These are phyloP conservation scores for Deinandra increscens DNA, from an alignment of 129 eudicot species.

Conservation along the genomic window DNA sequence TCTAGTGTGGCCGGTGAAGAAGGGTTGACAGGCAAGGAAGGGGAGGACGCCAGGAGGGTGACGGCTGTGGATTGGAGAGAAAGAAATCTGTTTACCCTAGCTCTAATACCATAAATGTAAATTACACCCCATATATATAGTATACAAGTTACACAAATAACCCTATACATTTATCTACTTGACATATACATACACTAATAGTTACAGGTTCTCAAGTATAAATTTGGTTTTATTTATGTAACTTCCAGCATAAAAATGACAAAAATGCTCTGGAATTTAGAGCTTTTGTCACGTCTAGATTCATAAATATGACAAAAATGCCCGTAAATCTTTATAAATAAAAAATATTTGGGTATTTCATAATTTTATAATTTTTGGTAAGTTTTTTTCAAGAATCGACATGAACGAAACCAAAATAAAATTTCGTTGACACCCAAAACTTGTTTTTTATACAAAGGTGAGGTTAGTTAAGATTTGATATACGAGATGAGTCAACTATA, in stretches of 20 bases:
- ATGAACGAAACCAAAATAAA: neutral
- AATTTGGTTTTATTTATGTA: neutral
- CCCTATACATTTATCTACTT: no score
- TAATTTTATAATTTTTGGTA: neutral
- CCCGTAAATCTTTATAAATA: neutral
- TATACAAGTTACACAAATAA: no score
- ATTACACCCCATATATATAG: no score
- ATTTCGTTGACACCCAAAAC: neutral
- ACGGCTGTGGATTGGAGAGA: no score
- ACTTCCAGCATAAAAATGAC: neutral
- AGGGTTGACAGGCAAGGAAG: no score
- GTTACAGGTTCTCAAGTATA: no score
- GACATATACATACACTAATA: no score
- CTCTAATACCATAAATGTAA: no score
- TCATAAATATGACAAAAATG: neutral
- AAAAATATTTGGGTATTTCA: neutral
- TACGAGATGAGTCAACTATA: constrained; percentile 10
- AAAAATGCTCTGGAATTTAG: neutral
- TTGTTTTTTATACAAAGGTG: neutral
- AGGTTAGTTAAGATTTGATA: neutral
- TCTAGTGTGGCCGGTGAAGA: no score
- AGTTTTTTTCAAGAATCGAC: neutral
- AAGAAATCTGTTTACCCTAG: no score
- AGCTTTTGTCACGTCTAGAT: neutral
- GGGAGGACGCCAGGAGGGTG: no score